Conservation (phyloP, 2,329 filamentous ascomycete species). For the Talaromyces funiculosus region DNA sequence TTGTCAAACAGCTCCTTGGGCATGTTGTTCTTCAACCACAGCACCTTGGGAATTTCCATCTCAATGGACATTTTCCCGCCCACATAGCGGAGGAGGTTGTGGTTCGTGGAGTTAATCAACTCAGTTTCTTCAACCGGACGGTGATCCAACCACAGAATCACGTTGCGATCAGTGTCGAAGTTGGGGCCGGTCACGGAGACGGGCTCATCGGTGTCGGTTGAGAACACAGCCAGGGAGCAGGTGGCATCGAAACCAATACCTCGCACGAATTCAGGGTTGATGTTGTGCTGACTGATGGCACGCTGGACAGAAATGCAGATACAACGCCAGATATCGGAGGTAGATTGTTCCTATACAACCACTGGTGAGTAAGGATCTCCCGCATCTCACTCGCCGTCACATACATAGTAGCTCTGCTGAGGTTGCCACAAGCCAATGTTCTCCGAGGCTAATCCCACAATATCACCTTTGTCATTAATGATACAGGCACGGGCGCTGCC, state of each 20-base stretch:
- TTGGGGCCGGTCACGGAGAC: constrained; percentile 83
- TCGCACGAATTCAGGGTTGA: constrained; percentile 68
- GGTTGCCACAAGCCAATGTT: constrained; percentile 78
- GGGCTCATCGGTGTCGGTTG: constrained; percentile 81
- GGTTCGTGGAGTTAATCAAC: constrained; percentile 85
- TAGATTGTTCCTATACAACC: constrained; percentile 78
- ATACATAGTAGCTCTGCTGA: constrained; percentile 66
- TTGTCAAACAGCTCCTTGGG: constrained; percentile 79
- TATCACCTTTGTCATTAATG: constrained; percentile 86
- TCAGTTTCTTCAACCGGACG: constrained; percentile 84
- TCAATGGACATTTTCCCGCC: constrained; percentile 98
- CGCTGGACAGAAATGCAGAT: constrained; percentile 84
- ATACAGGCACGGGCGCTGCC: constrained; percentile 93
- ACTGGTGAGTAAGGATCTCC: not conserved
- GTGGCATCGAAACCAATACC: constrained; percentile 97
- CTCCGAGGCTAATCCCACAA: constrained; percentile 65
- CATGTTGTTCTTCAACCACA: constrained; percentile 99
- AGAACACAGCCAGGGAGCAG: constrained; percentile 92
- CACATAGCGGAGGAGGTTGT: constrained; percentile 92
- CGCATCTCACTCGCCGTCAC: constrained; percentile 21
- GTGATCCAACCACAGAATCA: constrained; percentile 97
- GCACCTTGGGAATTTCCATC: constrained; percentile 98
- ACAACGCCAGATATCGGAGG: constrained; percentile 90
- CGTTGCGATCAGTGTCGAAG: constrained; percentile 86
- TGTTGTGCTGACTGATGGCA: constrained; percentile 73